Conservation (phyloP, 75 land plant genomes). For the Chamaecyparis obtusa region DNA sequence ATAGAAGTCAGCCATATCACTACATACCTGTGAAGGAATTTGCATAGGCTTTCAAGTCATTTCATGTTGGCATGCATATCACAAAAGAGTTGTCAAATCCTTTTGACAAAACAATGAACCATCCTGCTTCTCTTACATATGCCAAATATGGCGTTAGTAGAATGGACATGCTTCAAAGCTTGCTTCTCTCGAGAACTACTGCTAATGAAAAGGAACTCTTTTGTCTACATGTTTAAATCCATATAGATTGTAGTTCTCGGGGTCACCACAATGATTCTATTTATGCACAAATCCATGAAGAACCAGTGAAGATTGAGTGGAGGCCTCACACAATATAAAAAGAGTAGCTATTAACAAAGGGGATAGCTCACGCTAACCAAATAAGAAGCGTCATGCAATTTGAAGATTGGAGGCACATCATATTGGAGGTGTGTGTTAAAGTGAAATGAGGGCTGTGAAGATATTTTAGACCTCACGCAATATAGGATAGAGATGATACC, state of each 20-base stretch:
- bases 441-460: too few species aligned
- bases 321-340: too few species aligned
- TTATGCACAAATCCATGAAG: too few species aligned
- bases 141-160: slow-evolving; percentile 56
- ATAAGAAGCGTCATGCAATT: too few species aligned
- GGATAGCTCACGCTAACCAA: too few species aligned
- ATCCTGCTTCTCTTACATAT: slow-evolving; percentile 53
- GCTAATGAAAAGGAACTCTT: slow-evolving; percentile 80
- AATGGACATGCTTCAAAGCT: slow-evolving; percentile 67
- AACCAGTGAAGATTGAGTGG: too few species aligned
- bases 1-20: neutral
- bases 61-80: slow-evolving; percentile 19
- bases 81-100: slow-evolving; percentile 28
- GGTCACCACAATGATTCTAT: slow-evolving; percentile 44
- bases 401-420: too few species aligned
- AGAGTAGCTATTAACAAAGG: too few species aligned
- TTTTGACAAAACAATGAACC: slow-evolving; percentile 29
- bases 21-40: slow-evolving; percentile 36
- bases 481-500: too few species aligned
- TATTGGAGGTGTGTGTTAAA: too few species aligned
- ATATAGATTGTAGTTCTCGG: neutral
- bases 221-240: slow-evolving; percentile 76
- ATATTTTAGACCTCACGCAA: too few species aligned
- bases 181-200: slow-evolving; percentile 57
- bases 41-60: slow-evolving; percentile 24